Conservation (phyloP, 805 yeast species). For the fission yeast (Schizosaccharomyces pombe) region DNA sequence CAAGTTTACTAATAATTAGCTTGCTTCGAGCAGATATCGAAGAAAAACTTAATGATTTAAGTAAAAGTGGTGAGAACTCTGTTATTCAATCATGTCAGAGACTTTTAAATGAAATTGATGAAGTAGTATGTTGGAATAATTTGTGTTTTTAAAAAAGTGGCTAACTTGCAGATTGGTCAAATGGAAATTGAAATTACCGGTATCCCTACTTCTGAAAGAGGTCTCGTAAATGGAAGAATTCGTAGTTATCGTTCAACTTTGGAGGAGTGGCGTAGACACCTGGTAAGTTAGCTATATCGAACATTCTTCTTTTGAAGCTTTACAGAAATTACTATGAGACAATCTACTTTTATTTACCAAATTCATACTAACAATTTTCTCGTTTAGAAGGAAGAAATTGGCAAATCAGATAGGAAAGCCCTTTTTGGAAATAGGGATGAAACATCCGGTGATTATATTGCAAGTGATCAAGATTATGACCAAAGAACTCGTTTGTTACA, state of each 20-base stretch:
- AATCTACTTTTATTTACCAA: no score
- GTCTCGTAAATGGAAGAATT: slow-evolving; percentile 48
- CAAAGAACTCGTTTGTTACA: slow-evolving; percentile 65
- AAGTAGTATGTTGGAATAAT: slow-evolving; percentile 21
- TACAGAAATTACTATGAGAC: no score
- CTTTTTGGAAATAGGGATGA: slow-evolving; percentile 38
- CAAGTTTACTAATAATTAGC: not conserved
- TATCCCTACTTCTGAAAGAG: slow-evolving; percentile 50
- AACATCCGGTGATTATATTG: slow-evolving; percentile 13
- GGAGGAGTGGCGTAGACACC: not conserved
- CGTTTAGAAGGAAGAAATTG: not conserved
- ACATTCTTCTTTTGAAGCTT: no score
- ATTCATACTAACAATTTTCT: no score
- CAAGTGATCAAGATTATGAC: slow-evolving; percentile 18
- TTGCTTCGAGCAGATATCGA: not conserved
- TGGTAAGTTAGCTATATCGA: not conserved
- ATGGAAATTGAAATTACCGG: slow-evolving; percentile 70
- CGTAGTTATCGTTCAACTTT: slow-evolving; percentile 17
- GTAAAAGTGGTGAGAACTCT: not conserved
- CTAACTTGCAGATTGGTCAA: slow-evolving; percentile 34
- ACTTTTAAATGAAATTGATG: slow-evolving; percentile 58
- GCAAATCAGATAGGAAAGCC: slow-evolving; percentile 30
- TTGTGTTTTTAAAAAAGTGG: not conserved
- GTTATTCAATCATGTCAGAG: slow-evolving; percentile 16
- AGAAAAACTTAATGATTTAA: not conserved